phyloP scores from a whole-genome alignment of 768 basidiomycete genomes.

The Boletus huronensis region DNA sequence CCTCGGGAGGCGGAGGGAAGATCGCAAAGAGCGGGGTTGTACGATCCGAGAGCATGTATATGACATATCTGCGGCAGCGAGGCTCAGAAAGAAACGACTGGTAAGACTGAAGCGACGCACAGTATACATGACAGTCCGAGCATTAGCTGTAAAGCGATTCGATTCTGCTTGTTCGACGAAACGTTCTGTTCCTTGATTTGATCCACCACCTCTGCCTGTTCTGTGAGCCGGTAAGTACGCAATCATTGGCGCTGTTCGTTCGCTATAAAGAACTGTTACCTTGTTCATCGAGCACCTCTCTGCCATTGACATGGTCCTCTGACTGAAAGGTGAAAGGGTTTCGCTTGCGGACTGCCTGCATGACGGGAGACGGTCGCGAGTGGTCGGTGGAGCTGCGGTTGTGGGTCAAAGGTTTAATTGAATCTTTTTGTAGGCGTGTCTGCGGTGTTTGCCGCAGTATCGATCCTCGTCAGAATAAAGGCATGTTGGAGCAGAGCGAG shows the following conservation, averaged over 20 bases:
- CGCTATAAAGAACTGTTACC: slow-evolving; percentile 30
- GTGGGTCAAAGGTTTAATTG: not conserved
- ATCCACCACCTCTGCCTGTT: slow-evolving; percentile 60
- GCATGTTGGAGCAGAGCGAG: slow-evolving; percentile 5
- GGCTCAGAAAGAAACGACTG: slow-evolving; percentile 3
- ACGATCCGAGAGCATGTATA: slow-evolving; percentile 42
- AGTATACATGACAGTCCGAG: slow-evolving; percentile 44
- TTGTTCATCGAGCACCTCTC: slow-evolving; percentile 49
- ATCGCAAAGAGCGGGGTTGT: slow-evolving; percentile 48
- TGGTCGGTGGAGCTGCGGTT: not conserved
- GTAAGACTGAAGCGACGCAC: slow-evolving; percentile 34
- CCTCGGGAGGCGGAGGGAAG: slow-evolving; percentile 32
- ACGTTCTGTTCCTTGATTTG: slow-evolving; percentile 43
- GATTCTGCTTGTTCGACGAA: slow-evolving; percentile 40
- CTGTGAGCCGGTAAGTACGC: slow-evolving; percentile 31
- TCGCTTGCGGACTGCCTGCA: slow-evolving; percentile 41
- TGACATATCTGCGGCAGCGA: slow-evolving; percentile 40
- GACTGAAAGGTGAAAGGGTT: slow-evolving; percentile 41
- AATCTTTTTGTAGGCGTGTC: slow-evolving; percentile 11
- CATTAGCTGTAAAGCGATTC: slow-evolving; percentile 38
- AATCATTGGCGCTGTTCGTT: not conserved
- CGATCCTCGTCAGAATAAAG: not conserved
- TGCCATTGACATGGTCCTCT: slow-evolving; percentile 30
- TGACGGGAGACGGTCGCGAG: slow-evolving; percentile 1
- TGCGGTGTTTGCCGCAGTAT: not conserved